Evolutionary conservation across 2,329 filamentous ascomycete species (phyloP), one percentile per base, ranked within the genome.

Genomic region (Trichoderma sp.): DNA sequence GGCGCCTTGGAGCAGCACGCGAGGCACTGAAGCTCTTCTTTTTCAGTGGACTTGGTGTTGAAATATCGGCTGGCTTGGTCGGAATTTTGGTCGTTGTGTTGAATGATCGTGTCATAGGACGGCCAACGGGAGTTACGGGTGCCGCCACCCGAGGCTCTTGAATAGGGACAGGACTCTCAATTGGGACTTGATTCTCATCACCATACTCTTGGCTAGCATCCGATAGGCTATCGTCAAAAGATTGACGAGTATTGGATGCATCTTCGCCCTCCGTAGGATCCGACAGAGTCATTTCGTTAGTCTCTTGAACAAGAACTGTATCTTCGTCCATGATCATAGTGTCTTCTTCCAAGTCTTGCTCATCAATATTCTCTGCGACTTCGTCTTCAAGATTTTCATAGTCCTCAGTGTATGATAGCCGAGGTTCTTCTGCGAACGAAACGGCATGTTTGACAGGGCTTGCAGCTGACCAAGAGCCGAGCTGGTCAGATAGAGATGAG

Each of bases 41-140:
- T 76, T 84, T 86, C 56, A 79, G 72, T 70, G 83, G 77, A 68
- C 81, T 79, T 39, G 85, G 79, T 65, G 86, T 81, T 74, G 85
- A 80, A 75, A 91, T 79, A 74, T 87, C 90, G 28, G 89, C 89
- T 4, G 88, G 83, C 77, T 92, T 93, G 51, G 94, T 80, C 1
- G 91, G 91, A 5, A 94, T 88, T 79, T 94, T 94, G 30, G 90
- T 91, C 0, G 92, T 89, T 0, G 92, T 94, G 77, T 91, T 87
- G 71, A 90, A 87, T 3, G 75, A 73, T 67, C 83, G 83, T n/a
- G 78, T 80, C n/a, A 83, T 74, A 0, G 80, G 79, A 18, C 87
- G 84, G 13, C 49, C n/a, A 26, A 51, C 80, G 0, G 90, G 90
- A 1, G 90, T 91, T 8, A 83, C 79, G 1, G 86, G 87, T 2